Evolutionary conservation across 2,329 filamentous ascomycete species (phyloP).

Genomic region (Macrophomina pseudophaseolina): DNA sequence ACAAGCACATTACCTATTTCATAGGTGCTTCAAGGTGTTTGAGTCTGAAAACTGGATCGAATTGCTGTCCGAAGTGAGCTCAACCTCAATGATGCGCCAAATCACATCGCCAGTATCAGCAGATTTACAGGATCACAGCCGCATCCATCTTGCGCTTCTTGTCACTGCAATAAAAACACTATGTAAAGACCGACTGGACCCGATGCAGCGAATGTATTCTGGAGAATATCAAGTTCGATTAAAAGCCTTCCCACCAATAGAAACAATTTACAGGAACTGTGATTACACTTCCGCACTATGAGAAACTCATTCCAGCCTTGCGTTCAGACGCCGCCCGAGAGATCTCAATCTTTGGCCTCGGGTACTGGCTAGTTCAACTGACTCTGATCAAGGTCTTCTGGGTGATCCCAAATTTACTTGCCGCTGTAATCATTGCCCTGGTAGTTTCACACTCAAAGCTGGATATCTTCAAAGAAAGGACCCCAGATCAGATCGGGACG

Average conservation of each 20-base stretch:
- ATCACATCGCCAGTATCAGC: not conserved
- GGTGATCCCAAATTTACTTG: not conserved
- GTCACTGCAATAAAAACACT: not conserved
- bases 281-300: not conserved
- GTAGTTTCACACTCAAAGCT: conserved; percentile 10
- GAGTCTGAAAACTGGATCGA: not conserved
- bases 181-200: conserved; percentile 4
- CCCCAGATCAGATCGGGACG: not conserved
- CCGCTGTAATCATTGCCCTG: not conserved
- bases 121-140: conserved; percentile 9
- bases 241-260: not conserved
- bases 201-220: not conserved
- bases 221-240: not conserved
- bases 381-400: not conserved
- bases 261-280: conserved; percentile 13
- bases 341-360: not conserved
- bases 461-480: conserved; percentile 1
- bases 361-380: not conserved
- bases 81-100: not conserved
- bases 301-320: not conserved
- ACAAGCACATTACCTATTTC: not conserved
- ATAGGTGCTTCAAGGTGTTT: conserved; percentile 10
- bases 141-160: conserved; percentile 2
- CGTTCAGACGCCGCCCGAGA: not conserved
- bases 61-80: not conserved